A percentile compares a stretch with the other conserved stretches of the same genome.
Conservation (phyloP, 352 stramenopile genomes). For the Ophiocytium majus region DNA sequence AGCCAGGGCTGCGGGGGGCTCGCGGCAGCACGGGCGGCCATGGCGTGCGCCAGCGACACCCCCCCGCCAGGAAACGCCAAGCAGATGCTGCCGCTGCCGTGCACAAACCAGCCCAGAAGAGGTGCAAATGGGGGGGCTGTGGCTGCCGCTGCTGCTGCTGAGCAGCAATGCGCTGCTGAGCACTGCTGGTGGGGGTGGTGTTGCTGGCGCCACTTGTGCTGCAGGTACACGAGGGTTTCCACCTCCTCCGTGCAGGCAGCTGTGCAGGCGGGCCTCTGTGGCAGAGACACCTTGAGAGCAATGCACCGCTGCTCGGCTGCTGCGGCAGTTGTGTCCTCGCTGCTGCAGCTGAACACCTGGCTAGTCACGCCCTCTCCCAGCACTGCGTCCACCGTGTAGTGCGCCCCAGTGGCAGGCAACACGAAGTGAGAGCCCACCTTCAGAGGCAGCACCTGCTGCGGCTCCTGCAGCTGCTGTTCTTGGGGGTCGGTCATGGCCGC, state of each 20-base stretch:
- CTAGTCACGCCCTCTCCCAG: neutral
- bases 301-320: neutral
- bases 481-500: too few species aligned
- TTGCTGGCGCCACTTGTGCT: neutral
- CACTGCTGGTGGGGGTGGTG: too few species aligned
- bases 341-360: neutral
- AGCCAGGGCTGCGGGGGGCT: neutral
- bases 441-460: neutral
- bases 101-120: neutral
- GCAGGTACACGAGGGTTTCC: neutral
- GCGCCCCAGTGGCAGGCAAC: neutral
- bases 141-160: neutral
- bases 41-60: neutral
- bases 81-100: neutral
- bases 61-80: neutral
- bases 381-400: neutral
- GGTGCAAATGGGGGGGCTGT: neutral
- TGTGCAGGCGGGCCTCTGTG: neutral
- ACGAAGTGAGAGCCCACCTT: neutral
- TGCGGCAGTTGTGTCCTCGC: neutral
- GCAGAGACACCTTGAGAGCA: neutral
- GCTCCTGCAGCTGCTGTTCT: neutral
- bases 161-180: too few species aligned
- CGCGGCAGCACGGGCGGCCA: neutral
- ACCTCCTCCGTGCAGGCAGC: neutral